phyloP scores from a whole-genome alignment of 2,329 filamentous ascomycete genomes.

The Colletotrichum karsti region DNA sequence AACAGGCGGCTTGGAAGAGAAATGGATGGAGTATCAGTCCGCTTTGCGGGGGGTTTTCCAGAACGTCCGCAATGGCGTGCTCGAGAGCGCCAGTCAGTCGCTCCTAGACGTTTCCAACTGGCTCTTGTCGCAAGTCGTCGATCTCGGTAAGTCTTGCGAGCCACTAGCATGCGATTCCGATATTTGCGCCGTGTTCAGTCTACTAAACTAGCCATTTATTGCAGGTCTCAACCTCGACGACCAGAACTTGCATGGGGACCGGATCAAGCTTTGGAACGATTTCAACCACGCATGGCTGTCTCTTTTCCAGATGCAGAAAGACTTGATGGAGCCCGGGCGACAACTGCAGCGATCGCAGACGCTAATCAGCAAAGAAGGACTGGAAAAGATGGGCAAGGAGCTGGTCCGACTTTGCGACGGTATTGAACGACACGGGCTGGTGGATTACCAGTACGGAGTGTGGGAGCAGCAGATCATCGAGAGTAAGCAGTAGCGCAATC shows the following conservation, averaged over 20 bases:
- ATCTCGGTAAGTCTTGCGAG: slow-evolving; percentile 56
- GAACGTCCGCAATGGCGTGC: slow-evolving; percentile 65
- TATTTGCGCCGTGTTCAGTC: neutral
- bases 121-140: slow-evolving; percentile 63
- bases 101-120: slow-evolving; percentile 63
- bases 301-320: slow-evolving; percentile 83
- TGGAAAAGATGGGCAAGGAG: slow-evolving; percentile 85
- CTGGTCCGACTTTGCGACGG: slow-evolving; percentile 84
- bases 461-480: slow-evolving; percentile 93
- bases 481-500: slow-evolving; percentile 62
- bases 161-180: neutral
- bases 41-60: slow-evolving; percentile 76
- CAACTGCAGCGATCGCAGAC: slow-evolving; percentile 66
- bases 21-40: slow-evolving; percentile 72
- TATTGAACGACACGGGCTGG: slow-evolving; percentile 89
- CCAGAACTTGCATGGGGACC: slow-evolving; percentile 75
- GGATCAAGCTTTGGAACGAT: slow-evolving; percentile 88
- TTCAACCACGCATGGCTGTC: slow-evolving; percentile 95
- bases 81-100: slow-evolving; percentile 60
- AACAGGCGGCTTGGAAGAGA: slow-evolving; percentile 68
- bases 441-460: slow-evolving; percentile 97
- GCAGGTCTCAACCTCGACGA: slow-evolving; percentile 87
- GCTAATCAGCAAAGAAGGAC: slow-evolving; percentile 72
- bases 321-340: slow-evolving; percentile 71
- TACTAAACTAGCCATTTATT: neutral